Evolutionary conservation across 176 grass and related monocot genomes (phyloP), one percentile per base, ranked within the genome.

Genomic region (Carex cristatella): DNA sequence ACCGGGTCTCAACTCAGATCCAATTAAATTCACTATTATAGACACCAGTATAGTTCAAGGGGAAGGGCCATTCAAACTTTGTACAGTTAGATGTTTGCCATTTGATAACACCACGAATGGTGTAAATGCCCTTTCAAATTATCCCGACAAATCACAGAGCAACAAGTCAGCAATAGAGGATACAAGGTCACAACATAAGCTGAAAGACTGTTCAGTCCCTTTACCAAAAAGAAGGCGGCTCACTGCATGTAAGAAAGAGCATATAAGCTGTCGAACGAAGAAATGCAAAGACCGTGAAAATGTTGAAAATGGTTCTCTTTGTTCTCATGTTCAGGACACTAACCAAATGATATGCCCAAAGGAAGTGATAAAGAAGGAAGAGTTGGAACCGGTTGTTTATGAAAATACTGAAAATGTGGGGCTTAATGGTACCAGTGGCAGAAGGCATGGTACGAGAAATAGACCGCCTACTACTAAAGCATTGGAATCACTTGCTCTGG

Each of bases 401-500:
- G 23, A 23, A 23, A 23, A 23, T 23, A 23, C 23, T 23, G 23
- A 23, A 23, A 23, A 23, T 23, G 16, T 83, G 70, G 84, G 80
- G 86, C 83, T 89, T 72, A 33, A 65, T 90, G 87, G 84, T 77
- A 84, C 70, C 48, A 97, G 85, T 83, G 85, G 85, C 65, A 84
- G 95, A 87, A 93, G 95, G 80, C 92, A 94, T 61, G 87, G 95
- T 79, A 93, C 87, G 40, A 93, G 95, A 87, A 98, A 82, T 69
- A 86, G 95, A 40, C 92, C 87, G 8, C 92, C 89, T 84, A 94
- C 95, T 63, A 73, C 91, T 54, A 90, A 89, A 86, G 95, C 89
- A 80, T 83, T 98, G 54, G 92, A 98, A 4, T 71, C 68, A 19
- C 33, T 44, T 7, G 68, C 68, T 71, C 18, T 71, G 38, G 68